phyloP scores from a whole-genome alignment of 2,329 filamentous ascomycete genomes.

The Aspergillus sp. region DNA sequence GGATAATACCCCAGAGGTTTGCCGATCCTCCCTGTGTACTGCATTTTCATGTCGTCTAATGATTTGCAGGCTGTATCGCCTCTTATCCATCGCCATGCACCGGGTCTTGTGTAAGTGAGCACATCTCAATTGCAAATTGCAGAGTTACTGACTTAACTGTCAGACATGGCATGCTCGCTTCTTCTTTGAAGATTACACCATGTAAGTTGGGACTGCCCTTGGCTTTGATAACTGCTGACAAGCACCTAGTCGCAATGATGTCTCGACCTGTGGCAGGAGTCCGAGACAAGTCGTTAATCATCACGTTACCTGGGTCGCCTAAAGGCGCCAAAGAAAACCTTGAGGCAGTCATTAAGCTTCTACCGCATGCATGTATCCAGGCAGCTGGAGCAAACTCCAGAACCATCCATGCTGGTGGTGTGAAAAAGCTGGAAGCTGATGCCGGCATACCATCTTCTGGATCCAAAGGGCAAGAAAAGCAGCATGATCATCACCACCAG shows the following conservation, averaged over 20 bases:
- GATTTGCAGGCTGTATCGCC: slow-evolving; percentile 64
- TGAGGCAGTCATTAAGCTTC: slow-evolving; percentile 77
- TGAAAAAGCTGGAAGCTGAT: slow-evolving; percentile 78
- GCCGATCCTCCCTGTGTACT: slow-evolving; percentile 10
- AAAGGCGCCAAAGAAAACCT: slow-evolving; percentile 95
- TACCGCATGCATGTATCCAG: slow-evolving; percentile 93
- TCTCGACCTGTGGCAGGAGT: slow-evolving; percentile 87
- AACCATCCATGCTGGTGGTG: slow-evolving; percentile 70
- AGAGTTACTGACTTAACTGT: slow-evolving; percentile 14
- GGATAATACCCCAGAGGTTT: slow-evolving; percentile 84
- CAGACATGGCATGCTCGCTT: slow-evolving; percentile 84
- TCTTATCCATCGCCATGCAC: slow-evolving; percentile 77
- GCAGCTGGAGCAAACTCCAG: slow-evolving; percentile 79
- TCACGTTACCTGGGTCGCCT: slow-evolving; percentile 89
- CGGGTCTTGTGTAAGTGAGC: slow-evolving; percentile 67
- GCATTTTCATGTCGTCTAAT: slow-evolving; percentile 2
- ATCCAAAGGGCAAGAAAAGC: too few species aligned
- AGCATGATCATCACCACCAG: slow-evolving; percentile 19
- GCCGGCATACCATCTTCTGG: slow-evolving; percentile 55
- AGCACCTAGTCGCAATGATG: slow-evolving; percentile 82
- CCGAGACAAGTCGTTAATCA: slow-evolving; percentile 71
- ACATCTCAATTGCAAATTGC: slow-evolving; percentile 1
- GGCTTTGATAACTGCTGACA: slow-evolving; percentile 16
- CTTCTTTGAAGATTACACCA: slow-evolving; percentile 79
- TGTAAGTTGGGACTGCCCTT: slow-evolving; percentile 56